Base-by-base conservation (phyloP, 1,284 basidiomycete genomes). In the Anthracocystis walkeri region DNA sequence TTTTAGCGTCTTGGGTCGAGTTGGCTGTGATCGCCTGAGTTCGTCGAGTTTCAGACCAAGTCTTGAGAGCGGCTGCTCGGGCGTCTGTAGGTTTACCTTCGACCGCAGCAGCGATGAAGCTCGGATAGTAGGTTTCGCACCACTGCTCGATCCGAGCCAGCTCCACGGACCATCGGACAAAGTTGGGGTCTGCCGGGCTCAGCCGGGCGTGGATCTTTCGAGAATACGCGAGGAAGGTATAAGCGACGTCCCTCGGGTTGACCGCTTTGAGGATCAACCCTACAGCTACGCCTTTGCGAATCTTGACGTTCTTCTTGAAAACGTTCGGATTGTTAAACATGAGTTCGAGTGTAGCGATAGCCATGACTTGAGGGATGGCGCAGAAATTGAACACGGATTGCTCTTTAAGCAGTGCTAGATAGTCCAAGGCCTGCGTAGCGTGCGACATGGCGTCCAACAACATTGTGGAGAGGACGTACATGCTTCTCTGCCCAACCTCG, bases 341-440 rank as follows among this genome's bases (percentile, higher is more conserved):
- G 58, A 92, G 86, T 53, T 92, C 90, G 27, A 99, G 88, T 7
- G 95, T 99, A 7, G 97, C 95, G 78, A 99, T 92, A 0, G 96
- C 95, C 96, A 99, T 98, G 23, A 91, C 90, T 35, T 93, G 93
- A 11, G 96, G 96, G 67, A 98, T 94, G 3, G 96, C 94, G 80
- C 93, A 95, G 87, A 99, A 99, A 86, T 94, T 94, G 89, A 99
- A 99, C 29, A 97, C 90, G 65, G 89, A 92, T 87, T 98, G 96
- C 86, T 93, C 95, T 86, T 90, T 92, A 79, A 99, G 87, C 52
- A 97, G 86, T 27, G 90, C 89, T 75, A 99, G 89, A 86, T 98
- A 99, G 85, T 99, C 96, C 79, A 99, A 87, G 8, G 92, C 89
- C 82, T 95, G 93, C 18, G 90, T 90, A 12, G 92, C 89, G 82